These are phyloP conservation scores for Tetraselmis chui DNA, from an alignment of 139 green algal genomes.

Conservation along the genomic window DNA sequence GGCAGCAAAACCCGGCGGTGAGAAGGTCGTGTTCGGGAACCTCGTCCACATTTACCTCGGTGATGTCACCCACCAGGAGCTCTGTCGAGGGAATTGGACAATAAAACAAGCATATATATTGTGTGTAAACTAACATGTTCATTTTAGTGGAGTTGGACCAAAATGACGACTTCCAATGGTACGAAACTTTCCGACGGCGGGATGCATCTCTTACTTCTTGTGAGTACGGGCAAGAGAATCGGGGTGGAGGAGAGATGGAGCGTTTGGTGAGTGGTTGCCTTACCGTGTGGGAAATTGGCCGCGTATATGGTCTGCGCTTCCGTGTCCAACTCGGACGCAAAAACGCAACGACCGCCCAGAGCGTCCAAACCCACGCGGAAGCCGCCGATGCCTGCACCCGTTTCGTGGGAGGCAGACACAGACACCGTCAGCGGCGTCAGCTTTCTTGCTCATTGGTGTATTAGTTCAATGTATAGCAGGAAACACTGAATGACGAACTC, in stretches of 20 bases:
- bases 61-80: constrained; percentile 9
- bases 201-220: not conserved
- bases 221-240: not conserved
- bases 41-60: not conserved
- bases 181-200: not conserved
- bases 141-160: not conserved
- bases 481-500: not conserved
- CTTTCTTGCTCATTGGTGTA: too few species aligned
- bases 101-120: not conserved
- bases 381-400: constrained; percentile 1
- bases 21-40: constrained; percentile 15
- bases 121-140: not conserved
- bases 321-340: constrained; percentile 11
- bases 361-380: constrained; percentile 9
- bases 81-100: not conserved
- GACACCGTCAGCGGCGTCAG: too few species aligned
- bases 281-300: not conserved
- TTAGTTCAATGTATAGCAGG: not conserved
- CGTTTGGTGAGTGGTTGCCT: not conserved
- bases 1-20: constrained; percentile 15
- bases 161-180: not conserved
- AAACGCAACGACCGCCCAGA: constrained; percentile 6
- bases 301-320: not conserved
- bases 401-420: not conserved
- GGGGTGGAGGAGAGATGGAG: not conserved